These are phyloP conservation scores for Wallemia hederae DNA, from an alignment of 1,284 basidiomycete genomes.

Conservation along the genomic window DNA sequence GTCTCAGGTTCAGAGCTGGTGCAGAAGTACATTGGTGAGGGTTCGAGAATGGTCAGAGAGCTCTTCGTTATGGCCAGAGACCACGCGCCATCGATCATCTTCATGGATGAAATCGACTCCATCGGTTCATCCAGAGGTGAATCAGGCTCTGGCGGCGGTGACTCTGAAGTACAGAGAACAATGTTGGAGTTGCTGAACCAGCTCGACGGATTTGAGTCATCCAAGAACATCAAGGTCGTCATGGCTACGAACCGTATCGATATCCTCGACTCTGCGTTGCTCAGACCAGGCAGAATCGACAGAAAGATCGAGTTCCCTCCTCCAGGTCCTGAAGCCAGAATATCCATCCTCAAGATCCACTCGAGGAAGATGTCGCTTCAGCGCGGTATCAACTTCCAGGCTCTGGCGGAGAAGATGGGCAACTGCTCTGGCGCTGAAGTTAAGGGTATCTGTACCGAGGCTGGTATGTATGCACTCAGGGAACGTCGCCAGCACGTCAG, in stretches of 20 bases:
- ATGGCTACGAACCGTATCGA: slow-evolving; percentile 94
- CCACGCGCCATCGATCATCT: slow-evolving; percentile 80
- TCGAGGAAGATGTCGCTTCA: slow-evolving; percentile 98
- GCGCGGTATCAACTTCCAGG: slow-evolving; percentile 80
- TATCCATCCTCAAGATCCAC: slow-evolving; percentile 87
- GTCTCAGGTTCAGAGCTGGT: slow-evolving; percentile 87
- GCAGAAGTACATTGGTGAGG: slow-evolving; percentile 86
- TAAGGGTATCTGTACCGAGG: slow-evolving; percentile 92
- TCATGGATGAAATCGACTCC: slow-evolving; percentile 90
- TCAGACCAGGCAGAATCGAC: slow-evolving; percentile 83
- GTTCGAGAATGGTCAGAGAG: slow-evolving; percentile 83
- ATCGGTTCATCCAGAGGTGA: slow-evolving; percentile 75
- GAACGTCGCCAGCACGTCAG: slow-evolving; percentile 89
- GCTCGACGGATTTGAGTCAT: slow-evolving; percentile 89
- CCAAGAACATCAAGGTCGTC: slow-evolving; percentile 43
- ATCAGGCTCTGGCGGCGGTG: slow-evolving; percentile 70
- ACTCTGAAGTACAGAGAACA: slow-evolving; percentile 80
- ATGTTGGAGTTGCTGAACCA: slow-evolving; percentile 83
- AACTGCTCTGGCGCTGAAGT: slow-evolving; percentile 85
- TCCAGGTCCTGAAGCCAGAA: slow-evolving; percentile 85
- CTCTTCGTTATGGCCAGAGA: slow-evolving; percentile 96
- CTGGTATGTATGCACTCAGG: slow-evolving; percentile 91
- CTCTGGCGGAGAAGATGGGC: slow-evolving; percentile 94
- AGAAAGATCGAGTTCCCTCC: slow-evolving; percentile 96
- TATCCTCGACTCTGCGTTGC: slow-evolving; percentile 78